These are phyloP conservation scores for Phanerochaete carnosa DNA, from an alignment of 768 basidiomycete genomes.

Conservation along the genomic window DNA sequence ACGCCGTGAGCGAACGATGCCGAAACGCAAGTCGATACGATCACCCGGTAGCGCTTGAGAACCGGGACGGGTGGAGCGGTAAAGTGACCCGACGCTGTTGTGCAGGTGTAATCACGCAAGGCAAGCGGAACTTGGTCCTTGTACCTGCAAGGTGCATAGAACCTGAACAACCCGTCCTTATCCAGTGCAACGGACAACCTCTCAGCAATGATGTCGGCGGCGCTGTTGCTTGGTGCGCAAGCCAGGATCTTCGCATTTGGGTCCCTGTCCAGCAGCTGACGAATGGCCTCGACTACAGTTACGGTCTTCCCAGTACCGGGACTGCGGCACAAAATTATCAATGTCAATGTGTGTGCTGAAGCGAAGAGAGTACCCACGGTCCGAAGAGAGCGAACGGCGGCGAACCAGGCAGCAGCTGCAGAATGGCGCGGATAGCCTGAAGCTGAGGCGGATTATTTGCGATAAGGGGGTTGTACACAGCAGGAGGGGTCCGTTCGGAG, in stretches of 20 bases:
- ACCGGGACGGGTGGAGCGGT: slow-evolving; percentile 41
- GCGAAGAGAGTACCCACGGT: slow-evolving; percentile 42
- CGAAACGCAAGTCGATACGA: slow-evolving; percentile 67
- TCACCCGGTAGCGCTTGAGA: slow-evolving; percentile 43
- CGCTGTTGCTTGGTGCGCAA: slow-evolving; percentile 67
- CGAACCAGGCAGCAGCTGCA: slow-evolving; percentile 41
- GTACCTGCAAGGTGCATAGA: slow-evolving; percentile 53
- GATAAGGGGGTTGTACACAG: slow-evolving; percentile 28
- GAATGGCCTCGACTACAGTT: slow-evolving; percentile 60
- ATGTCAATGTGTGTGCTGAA: not conserved
- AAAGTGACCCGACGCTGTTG: slow-evolving; percentile 36
- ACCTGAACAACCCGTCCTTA: slow-evolving; percentile 44
- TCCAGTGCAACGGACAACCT: slow-evolving; percentile 31
- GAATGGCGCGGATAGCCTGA: slow-evolving; percentile 47
- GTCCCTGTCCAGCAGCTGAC: slow-evolving; percentile 44
- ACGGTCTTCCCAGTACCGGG: slow-evolving; percentile 65
- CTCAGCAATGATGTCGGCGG: slow-evolving; percentile 31
- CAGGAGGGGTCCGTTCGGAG: not conserved
- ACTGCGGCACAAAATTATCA: slow-evolving; percentile 15
- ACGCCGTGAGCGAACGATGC: slow-evolving; percentile 53
- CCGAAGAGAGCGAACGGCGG: slow-evolving; percentile 61
- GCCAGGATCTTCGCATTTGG: slow-evolving; percentile 49
- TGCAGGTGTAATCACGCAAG: slow-evolving; percentile 33
- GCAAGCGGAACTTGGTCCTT: slow-evolving; percentile 33
- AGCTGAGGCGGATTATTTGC: slow-evolving; percentile 44